Percentiles rank a stretch among this genome's conserved stretches.
Evolutionary conservation across 2,329 filamentous ascomycete genomes (phyloP).

Genomic region (Cladosporium cucumerinum): DNA sequence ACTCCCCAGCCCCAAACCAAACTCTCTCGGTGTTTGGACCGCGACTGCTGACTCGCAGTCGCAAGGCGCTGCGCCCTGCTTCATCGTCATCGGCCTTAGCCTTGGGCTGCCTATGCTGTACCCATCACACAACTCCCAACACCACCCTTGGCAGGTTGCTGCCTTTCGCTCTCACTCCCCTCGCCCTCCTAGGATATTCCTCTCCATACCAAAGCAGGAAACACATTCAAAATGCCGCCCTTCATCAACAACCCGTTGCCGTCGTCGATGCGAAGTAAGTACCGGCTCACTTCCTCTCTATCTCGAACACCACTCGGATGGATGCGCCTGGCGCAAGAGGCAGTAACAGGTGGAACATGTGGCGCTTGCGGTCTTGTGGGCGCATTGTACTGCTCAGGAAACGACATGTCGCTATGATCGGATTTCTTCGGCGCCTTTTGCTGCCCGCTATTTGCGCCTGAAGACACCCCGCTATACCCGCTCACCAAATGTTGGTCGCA

Average conservation of each 20-base stretch:
- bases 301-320: neutral
- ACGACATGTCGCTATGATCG: neutral
- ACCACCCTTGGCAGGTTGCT: neutral
- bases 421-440: neutral
- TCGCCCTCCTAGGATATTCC: neutral
- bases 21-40: neutral
- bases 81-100: slow-evolving; percentile 5
- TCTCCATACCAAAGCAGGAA: neutral
- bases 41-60: neutral
- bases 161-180: slow-evolving; percentile 1
- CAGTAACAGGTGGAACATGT: neutral
- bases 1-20: neutral
- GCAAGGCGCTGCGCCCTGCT: neutral
- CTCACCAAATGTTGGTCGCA: neutral
- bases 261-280: slow-evolving; percentile 52
- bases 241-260: slow-evolving; percentile 55
- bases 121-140: neutral
- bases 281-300: neutral
- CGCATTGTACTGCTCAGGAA: neutral
- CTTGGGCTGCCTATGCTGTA: slow-evolving; percentile 2
- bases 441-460: neutral
- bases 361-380: neutral
- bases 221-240: slow-evolving; percentile 39
- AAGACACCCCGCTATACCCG: slow-evolving; percentile 1
- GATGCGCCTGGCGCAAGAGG: neutral